These are phyloP conservation scores for Hypoxylon sp. DNA, from an alignment of 2,329 filamentous ascomycete species.

Conservation along the genomic window DNA sequence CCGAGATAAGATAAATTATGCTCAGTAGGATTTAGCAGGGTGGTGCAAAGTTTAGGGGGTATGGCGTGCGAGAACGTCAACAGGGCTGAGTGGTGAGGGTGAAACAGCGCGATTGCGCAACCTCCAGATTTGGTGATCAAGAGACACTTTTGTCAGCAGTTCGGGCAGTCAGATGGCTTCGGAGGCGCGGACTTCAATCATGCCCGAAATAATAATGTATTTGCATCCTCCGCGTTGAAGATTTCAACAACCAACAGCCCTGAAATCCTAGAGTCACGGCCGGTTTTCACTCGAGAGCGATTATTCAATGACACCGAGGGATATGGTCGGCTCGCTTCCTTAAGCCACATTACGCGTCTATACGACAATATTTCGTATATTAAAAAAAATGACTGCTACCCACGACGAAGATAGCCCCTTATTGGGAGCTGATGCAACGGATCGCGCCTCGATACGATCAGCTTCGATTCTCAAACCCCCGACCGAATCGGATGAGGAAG, in stretches of 20 bases:
- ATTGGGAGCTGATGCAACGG: constrained; percentile 29
- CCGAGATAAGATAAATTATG: constrained; percentile 2
- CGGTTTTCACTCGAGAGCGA: constrained; percentile 1
- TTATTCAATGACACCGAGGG: constrained; percentile 2
- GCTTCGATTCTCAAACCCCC: constrained; percentile 37
- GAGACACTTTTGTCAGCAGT: constrained; percentile 45
- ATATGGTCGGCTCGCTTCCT: constrained; percentile 5
- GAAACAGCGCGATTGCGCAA: constrained; percentile 45
- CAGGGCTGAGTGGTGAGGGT: constrained; percentile 39
- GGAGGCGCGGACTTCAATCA: constrained; percentile 18
- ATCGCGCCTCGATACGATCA: constrained; percentile 30
- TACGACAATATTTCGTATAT: not conserved
- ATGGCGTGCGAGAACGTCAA: constrained; percentile 45
- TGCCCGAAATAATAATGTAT: constrained; percentile 29
- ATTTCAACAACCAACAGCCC: constrained; percentile 5
- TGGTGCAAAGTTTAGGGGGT: constrained; percentile 41
- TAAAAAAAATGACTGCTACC: constrained; percentile 37
- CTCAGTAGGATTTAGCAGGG: constrained; percentile 7
- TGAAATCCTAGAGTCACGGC: not conserved
- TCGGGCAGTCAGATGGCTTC: constrained; percentile 35
- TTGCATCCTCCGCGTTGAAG: constrained; percentile 12
- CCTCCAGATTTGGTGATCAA: constrained; percentile 37
- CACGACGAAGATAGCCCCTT: constrained; percentile 39
- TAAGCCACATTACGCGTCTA: constrained; percentile 15
- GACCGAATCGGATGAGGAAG: constrained; percentile 30